Evolutionary conservation across 78 protist genomes (phyloP), one percentile per base, ranked within the genome.

Genomic region (Dictyostelium firmibasis): DNA sequence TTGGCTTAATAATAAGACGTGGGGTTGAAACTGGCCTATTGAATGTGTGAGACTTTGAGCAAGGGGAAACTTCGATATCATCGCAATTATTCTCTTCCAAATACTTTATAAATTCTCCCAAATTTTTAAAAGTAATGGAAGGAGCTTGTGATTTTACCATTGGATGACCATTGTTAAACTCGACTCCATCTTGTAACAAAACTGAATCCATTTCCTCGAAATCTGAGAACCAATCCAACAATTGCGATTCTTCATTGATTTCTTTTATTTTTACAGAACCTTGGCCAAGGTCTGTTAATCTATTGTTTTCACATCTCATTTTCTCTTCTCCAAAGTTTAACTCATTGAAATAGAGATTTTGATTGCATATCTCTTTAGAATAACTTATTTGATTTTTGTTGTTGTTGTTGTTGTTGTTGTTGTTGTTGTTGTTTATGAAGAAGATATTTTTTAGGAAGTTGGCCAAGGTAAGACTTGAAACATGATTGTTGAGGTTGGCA

Each of bases 161-260:
- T 67, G 57, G 31, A 3, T 76, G 43, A 14, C 13, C 81, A 75
- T 74, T 29, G 67, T 57, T 9, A 57, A 57, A 57, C 6, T 20
- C 67, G 10, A 62, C 10, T 64, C 82, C 83, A 33, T 86, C 44
- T 53, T 81, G 44, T 57, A 77, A 23, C 53, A 76, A 11, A 41
- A 31, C 86, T 25, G 36, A 47, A 16, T 81, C 85, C 81, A 78
- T 76, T 16, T 77, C 57, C 1, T 60, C 36, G 33, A 78, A 88
- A 29, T 76, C 93, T 7, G 85, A 23, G 44, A 88, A 88, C 93
- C 93, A 88, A 11, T 88, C 86, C 16, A 57, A 64, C 33, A 88
- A 44, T 38, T 36, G 62, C 0, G 27, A n/a, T 29, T 78, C 81
- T 4, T 88, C 86, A 31, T 50, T 29, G 62, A 36, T 29, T 10